These are phyloP conservation scores for Coffea humblotiana DNA, from an alignment of 305 asterid genomes.

Conservation along the genomic window DNA sequence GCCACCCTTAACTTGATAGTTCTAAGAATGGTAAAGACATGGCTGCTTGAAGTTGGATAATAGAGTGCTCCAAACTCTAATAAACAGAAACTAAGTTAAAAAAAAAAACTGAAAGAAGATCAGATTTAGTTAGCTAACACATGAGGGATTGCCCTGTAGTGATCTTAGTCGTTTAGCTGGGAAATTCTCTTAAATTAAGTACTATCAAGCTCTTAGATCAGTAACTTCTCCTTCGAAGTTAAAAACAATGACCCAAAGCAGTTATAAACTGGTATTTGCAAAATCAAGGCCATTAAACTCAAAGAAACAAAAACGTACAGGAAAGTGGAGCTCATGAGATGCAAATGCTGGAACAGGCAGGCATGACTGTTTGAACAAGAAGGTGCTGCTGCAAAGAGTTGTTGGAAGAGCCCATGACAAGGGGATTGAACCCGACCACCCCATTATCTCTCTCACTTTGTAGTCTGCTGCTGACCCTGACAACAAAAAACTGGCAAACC, in stretches of 20 bases:
- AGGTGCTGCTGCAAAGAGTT: background rate
- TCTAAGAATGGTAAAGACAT: background rate
- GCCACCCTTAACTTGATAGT: background rate
- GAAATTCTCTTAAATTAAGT: background rate
- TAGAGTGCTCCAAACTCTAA: background rate
- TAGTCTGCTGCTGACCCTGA: background rate
- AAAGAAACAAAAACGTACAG: conserved; percentile 9
- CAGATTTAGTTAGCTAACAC: background rate
- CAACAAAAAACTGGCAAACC: background rate
- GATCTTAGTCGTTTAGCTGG: background rate
- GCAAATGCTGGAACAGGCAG: background rate
- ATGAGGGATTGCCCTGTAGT: background rate
- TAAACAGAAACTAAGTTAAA: too few relatives aligned
- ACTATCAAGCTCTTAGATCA: background rate
- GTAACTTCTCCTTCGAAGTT: background rate
- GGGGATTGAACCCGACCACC: conserved; percentile 9
- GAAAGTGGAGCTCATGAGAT: background rate
- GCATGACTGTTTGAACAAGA: conserved; percentile 10
- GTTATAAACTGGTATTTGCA: background rate
- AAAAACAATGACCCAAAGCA: background rate
- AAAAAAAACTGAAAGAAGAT: too few relatives aligned
- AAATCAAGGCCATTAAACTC: background rate
- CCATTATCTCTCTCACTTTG: background rate
- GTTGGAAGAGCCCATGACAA: conserved; percentile 2
- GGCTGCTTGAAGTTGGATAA: too few relatives aligned